A percentile compares a stretch with the other conserved stretches of the same genome.
These are phyloP conservation scores for Aspergillus cejpii DNA, from an alignment of 2,329 filamentous ascomycete species.

Conservation along the genomic window DNA sequence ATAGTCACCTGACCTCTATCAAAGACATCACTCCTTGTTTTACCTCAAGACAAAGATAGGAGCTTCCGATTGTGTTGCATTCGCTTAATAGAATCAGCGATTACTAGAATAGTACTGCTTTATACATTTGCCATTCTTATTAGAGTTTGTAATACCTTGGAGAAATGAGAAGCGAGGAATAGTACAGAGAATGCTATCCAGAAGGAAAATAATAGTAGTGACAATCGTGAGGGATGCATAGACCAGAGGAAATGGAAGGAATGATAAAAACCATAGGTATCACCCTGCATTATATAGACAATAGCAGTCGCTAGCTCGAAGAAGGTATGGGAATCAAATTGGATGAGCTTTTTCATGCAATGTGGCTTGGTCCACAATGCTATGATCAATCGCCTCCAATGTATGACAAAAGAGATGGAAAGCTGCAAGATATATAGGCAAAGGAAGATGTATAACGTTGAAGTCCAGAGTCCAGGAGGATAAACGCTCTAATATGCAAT, in stretches of 20 bases:
- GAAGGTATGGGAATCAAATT: slow-evolving; percentile 14
- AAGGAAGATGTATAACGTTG: slow-evolving; percentile 4
- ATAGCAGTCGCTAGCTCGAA: slow-evolving; percentile 23
- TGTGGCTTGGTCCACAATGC: slow-evolving; percentile 16
- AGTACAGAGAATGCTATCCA: not conserved
- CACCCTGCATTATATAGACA: slow-evolving; percentile 29
- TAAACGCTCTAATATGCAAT: slow-evolving; percentile 26
- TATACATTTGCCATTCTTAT: too few relatives aligned
- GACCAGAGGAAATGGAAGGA: slow-evolving; percentile 16
- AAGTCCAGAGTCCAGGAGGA: slow-evolving; percentile 6
- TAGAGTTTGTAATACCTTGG: not conserved
- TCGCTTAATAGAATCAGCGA: too few relatives aligned
- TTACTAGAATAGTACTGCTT: too few relatives aligned
- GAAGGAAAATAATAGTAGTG: not conserved
- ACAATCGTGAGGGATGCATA: slow-evolving; percentile 4
- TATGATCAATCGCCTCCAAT: not conserved
- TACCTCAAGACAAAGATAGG: too few relatives aligned
- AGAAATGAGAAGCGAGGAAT: not conserved
- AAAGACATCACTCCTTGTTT: too few relatives aligned
- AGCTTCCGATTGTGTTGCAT: too few relatives aligned
- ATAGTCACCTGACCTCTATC: not conserved
- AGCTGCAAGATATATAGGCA: slow-evolving; percentile 5
- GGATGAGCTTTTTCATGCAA: slow-evolving; percentile 22
- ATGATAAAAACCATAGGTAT: slow-evolving; percentile 25
- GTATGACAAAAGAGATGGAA: not conserved